Percentiles rank a stretch among this genome's conserved stretches.
Evolutionary conservation across 148 eudicot species (phyloP).

Genomic region (Chenopodium suecicum): DNA sequence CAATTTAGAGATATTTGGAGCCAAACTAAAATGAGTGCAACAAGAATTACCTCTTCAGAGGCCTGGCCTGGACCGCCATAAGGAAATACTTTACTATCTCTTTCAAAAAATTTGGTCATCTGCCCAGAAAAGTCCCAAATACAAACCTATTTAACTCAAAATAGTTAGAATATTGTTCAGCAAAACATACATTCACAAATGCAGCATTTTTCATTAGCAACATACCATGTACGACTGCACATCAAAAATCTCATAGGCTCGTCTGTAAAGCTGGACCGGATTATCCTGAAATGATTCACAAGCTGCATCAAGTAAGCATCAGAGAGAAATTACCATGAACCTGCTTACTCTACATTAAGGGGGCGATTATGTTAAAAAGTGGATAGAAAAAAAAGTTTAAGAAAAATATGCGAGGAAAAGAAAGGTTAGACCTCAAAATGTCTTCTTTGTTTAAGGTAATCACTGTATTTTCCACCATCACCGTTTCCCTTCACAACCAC

Average conservation of each 20-base stretch:
- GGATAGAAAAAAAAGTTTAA: too few relatives aligned
- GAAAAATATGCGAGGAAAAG: too few relatives aligned
- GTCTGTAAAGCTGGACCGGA: slow-evolving; percentile 38
- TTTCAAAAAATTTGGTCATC: slow-evolving; percentile 43
- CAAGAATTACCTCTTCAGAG: slow-evolving; percentile 52
- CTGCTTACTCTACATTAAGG: neutral
- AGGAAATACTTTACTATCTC: slow-evolving; percentile 23
- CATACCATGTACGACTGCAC: slow-evolving; percentile 54
- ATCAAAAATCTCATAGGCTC: slow-evolving; percentile 55
- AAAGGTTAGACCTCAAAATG: too few relatives aligned
- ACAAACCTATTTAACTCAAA: slow-evolving; percentile 43
- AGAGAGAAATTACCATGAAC: neutral
- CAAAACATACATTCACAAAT: neutral
- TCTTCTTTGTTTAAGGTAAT: too few relatives aligned
- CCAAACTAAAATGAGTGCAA: neutral
- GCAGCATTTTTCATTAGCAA: neutral
- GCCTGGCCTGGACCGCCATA: slow-evolving; percentile 27
- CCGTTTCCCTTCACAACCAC: too few relatives aligned
- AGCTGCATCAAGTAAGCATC: slow-evolving; percentile 13
- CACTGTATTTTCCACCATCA: too few relatives aligned
- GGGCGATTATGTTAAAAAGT: too few relatives aligned
- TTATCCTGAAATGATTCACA: slow-evolving; percentile 59
- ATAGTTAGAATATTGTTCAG: slow-evolving; percentile 18
- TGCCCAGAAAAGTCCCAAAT: slow-evolving; percentile 88
- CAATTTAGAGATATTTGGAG: neutral